Conservation (phyloP, 495 filamentous ascomycete genomes). For the Annulohypoxylon bovei region DNA sequence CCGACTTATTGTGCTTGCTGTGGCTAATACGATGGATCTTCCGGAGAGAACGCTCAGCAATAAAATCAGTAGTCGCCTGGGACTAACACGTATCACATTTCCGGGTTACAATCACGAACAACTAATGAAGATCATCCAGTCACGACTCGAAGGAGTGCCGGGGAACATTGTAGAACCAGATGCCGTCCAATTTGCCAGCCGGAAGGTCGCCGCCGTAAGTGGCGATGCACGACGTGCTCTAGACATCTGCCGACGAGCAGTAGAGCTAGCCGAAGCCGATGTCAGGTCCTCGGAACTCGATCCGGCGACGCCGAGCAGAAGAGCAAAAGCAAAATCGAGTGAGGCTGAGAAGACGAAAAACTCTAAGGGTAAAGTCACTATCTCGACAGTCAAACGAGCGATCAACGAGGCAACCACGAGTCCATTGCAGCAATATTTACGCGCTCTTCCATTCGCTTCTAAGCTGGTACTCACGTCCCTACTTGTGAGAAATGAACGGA, state of each 20-base stretch:
- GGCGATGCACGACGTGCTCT: conserved; percentile 93
- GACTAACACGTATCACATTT: conserved; percentile 92
- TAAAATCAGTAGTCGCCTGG: conserved; percentile 94
- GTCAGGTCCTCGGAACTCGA: conserved; percentile 49
- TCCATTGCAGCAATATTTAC: conserved; percentile 87
- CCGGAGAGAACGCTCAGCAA: conserved; percentile 97
- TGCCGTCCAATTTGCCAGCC: conserved; percentile 93
- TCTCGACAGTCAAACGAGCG: conserved; percentile 89
- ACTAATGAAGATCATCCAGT: conserved; percentile 96
- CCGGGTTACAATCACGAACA: conserved; percentile 97
- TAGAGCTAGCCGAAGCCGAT: conserved; percentile 91
- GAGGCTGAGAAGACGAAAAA: conserved; percentile 32
- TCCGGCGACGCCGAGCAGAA: conserved; percentile 56
- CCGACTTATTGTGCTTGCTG: conserved; percentile 92
- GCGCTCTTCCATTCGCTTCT: conserved; percentile 78
- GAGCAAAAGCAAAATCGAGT: conserved; percentile 25
- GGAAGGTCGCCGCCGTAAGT: conserved; percentile 96
- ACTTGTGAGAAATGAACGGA: conserved; percentile 78
- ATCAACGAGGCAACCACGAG: conserved; percentile 95
- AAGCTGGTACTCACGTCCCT: conserved; percentile 89
- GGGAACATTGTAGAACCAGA: conserved; percentile 92
- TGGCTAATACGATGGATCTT: conserved; percentile 99
- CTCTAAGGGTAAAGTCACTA: conserved; percentile 74
- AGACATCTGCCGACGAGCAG: conserved; percentile 94
- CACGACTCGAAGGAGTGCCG: conserved; percentile 83